These are phyloP conservation scores for Candida alai DNA, from an alignment of 805 yeast species.

Conservation along the genomic window DNA sequence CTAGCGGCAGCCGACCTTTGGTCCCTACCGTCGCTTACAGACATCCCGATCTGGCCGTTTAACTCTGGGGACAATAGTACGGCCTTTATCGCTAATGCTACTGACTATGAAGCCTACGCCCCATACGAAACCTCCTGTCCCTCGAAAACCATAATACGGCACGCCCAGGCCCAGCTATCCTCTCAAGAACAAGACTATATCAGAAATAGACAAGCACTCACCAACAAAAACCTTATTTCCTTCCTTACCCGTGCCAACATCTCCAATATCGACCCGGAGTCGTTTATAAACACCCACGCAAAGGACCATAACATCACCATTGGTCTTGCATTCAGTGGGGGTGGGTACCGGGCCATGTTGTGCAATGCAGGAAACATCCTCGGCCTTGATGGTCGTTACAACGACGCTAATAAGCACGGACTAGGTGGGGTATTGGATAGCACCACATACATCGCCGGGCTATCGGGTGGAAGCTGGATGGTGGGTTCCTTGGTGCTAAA, in stretches of 20 bases:
- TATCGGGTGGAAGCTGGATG: slow-evolving; percentile 68
- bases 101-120: too few relatives aligned
- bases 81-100: too few relatives aligned
- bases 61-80: too few relatives aligned
- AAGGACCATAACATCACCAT: slow-evolving; percentile 18
- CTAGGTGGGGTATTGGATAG: slow-evolving; percentile 76
- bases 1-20: too few relatives aligned
- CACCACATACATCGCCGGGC: slow-evolving; percentile 70
- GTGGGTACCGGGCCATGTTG: slow-evolving; percentile 90
- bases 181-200: slow-evolving; percentile 26
- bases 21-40: too few relatives aligned
- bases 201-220: slow-evolving; percentile 22
- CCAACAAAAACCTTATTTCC: slow-evolving; percentile 17
- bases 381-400: slow-evolving; percentile 73
- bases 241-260: slow-evolving; percentile 27
- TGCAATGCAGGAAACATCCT: slow-evolving; percentile 80
- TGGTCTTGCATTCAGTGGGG: slow-evolving; percentile 53
- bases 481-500: slow-evolving; percentile 61
- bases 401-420: slow-evolving; percentile 45
- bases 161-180: slow-evolving; percentile 15
- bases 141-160: slow-evolving; percentile 14
- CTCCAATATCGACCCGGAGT: slow-evolving; percentile 28
- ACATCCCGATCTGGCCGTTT: too few relatives aligned
- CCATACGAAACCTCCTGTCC: slow-evolving; percentile 27
- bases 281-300: slow-evolving; percentile 16